Base-by-base conservation (phyloP, 2,329 filamentous ascomycete genomes). In the Alternaria longipes region DNA sequence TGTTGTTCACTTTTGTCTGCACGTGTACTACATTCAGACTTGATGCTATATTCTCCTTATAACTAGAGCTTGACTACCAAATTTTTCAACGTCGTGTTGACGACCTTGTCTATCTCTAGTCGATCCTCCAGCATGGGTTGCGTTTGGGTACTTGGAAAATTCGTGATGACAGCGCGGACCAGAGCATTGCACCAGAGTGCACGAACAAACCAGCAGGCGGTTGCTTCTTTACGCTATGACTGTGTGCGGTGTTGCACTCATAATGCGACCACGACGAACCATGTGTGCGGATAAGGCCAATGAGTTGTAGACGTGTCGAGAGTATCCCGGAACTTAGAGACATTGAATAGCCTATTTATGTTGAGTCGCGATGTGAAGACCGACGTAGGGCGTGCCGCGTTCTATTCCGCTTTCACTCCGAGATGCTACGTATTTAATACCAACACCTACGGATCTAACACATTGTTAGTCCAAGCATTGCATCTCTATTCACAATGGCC, bases 401-500 rank as follows among this genome's bases (percentile, higher is more conserved):
- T 14, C n/a, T n/a, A n/a, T 32, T 49, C 46, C 46, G 18, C 30
- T n/a, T 36, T 38, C 3, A 26, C 36, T 50, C 46, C 30, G 32
- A 50, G 18, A 38, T 50, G 1, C 32, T 12, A 38, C 20, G 12
- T 18, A 36, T 26, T 12, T 24, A 12, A 3, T 30, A 38, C 16
- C 34, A 20, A 11, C 30, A 38, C 46, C 30, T 50, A 36, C 8
- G 24, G 20, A 50, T 24, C 8, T 5, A 9, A 5, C 9, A 24
- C 14, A 7, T 38, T 14, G 18, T 50, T 3, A n/a, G 20, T 38
- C 30, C 40, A 42, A 24, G 20, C 14, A 42, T 9, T 18, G 18
- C 4, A 36, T 18, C 8, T 14, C 14, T 18, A 8, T 11, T 9
- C 14, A n/a, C 2, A 8, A 50, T 70, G 63, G 58, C 55, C 24